Evolutionary conservation across 768 basidiomycete genomes (phyloP), one percentile per base, ranked within the genome.

Genomic region (Jaapia argillacea): DNA sequence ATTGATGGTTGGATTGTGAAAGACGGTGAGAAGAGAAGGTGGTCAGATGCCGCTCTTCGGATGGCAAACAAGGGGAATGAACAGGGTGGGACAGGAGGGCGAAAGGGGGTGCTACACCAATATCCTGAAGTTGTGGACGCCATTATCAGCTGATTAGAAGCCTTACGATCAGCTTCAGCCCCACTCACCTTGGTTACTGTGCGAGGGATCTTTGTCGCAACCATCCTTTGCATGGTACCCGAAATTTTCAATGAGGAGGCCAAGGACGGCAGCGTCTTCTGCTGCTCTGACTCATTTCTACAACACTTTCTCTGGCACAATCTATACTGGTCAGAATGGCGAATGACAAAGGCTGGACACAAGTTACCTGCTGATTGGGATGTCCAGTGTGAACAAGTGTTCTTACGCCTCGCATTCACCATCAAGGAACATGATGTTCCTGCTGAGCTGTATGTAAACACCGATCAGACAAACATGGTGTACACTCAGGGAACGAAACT

Each of bases 391-490:
- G 24, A 42, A 2, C 28, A 48, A 0, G 44, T 58, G 0, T 47
- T 51, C 37, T 21, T 66, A 1, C 47, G 57, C 1, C 44, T 54
- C 25, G 60, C 57, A 1, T 46, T 52, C n/a, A 24, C 41, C 1
- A 58, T 64, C 22, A 48, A 54, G 7, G 48, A 65, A 0, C 23
- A 59, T 6, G 47, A 48, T 6, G 52, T 68, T 4, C 58, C 56
- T 0, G 42, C 57, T 1, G 48, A 13, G 1, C 52, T 67, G 2
- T 40, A 44, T 5, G 60, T 64, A 36, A 66, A 70, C 43, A 48
- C 50, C 0, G 65, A 71, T 49, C 68, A 70, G 40, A 65, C 61
- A 2, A 60, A 67, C 25, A 27, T 58, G 5, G 24, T 58, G 0
- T 58, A 55, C 35, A 45, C 50, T 3, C 58, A 51, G 18, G 58